Evolutionary conservation across 192 early-diverging fungal genomes (phyloP).

Genomic region (Funneliformis mosseae): DNA sequence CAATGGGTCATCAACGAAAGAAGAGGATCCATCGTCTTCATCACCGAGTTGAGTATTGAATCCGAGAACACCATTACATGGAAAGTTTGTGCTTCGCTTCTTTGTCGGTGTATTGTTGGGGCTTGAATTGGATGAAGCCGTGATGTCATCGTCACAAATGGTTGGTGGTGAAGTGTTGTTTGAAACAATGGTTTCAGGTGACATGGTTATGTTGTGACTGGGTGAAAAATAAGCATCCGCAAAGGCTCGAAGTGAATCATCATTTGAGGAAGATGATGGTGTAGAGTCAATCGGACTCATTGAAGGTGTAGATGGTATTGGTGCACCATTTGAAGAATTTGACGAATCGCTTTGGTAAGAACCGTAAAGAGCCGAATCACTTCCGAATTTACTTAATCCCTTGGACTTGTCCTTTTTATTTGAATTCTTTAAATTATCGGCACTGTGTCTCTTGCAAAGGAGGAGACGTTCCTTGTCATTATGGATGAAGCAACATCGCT

Average conservation of each 20-base stretch:
- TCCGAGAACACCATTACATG: neutral
- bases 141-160: neutral
- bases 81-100: too few relatives aligned
- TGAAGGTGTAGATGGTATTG: neutral
- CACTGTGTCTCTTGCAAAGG: neutral
- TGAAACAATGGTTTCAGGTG: neutral
- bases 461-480: constrained; percentile 46
- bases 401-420: neutral
- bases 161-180: neutral
- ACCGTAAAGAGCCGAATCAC: constrained; percentile 22
- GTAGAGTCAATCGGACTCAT: neutral
- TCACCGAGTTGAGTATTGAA: neutral
- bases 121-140: neutral
- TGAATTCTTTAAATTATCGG: neutral
- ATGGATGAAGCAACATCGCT: constrained; percentile 95
- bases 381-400: constrained; percentile 12
- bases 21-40: neutral
- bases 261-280: neutral
- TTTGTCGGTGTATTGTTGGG: neutral
- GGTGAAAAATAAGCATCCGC: constrained; percentile 32
- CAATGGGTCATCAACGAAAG: neutral
- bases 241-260: constrained; percentile 16
- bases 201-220: too few relatives aligned
- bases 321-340: neutral
- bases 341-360: neutral